Percentiles rank a stretch among this genome's conserved stretches.
These are phyloP conservation scores for Centaurea solstitialis DNA, from an alignment of 129 eudicot species.

Conservation along the genomic window DNA sequence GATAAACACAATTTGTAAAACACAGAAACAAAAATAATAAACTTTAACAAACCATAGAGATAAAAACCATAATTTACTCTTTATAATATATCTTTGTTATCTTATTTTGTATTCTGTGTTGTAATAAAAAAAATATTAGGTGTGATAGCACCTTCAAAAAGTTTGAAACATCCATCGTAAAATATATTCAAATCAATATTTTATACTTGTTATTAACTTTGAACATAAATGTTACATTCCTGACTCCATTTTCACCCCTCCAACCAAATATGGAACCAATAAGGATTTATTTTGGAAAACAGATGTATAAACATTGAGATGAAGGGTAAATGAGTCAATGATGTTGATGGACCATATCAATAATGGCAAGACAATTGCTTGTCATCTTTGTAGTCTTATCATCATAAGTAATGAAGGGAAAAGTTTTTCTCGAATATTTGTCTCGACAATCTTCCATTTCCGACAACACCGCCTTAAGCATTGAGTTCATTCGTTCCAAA, in stretches of 20 bases:
- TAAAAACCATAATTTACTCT: too few species aligned
- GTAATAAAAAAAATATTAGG: too few species aligned
- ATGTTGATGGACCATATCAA: constrained; percentile 17
- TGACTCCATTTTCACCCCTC: neutral
- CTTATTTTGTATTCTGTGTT: too few species aligned
- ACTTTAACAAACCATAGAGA: too few species aligned
- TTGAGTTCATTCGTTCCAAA: constrained; percentile 40
- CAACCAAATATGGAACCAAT: neutral
- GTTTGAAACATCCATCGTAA: too few species aligned
- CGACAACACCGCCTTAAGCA: constrained; percentile 58
- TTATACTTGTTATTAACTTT: neutral
- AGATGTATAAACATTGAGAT: neutral
- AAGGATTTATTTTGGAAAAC: neutral
- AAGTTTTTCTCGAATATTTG: constrained; percentile 5
- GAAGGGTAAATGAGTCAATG: neutral
- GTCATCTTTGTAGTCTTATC: constrained; percentile 46
- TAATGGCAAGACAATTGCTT: constrained; percentile 62
- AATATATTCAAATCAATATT: neutral
- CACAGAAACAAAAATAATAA: too few species aligned
- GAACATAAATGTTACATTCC: neutral
- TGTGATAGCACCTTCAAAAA: too few species aligned
- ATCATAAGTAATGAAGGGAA: constrained; percentile 32
- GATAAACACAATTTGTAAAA: too few species aligned
- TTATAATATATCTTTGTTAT: too few species aligned
- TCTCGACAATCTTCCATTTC: constrained; percentile 51